phyloP scores from a whole-genome alignment of 371 early-diverging fungal species.

The Lichtheimia ornata region DNA sequence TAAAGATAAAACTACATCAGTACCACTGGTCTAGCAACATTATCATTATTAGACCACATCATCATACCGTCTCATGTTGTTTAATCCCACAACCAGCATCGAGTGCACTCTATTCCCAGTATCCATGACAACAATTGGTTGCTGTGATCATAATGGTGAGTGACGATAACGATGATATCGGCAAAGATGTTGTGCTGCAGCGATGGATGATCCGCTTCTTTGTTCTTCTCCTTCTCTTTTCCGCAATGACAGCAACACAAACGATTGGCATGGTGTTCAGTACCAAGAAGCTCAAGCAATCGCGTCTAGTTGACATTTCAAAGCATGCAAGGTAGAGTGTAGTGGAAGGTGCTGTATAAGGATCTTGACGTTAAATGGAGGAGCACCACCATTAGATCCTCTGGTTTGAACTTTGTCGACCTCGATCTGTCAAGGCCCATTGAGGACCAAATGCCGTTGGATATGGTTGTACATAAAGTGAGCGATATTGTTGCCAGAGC shows the following conservation, averaged over 20 bases:
- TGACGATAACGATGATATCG: too few relatives aligned
- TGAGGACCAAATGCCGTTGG: slow-evolving; percentile 34
- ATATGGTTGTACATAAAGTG: slow-evolving; percentile 52
- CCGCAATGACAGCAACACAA: slow-evolving; percentile 15
- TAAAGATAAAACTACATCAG: too few relatives aligned
- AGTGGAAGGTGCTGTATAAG: not conserved
- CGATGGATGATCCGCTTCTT: too few relatives aligned
- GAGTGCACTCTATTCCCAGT: too few relatives aligned
- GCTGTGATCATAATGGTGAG: too few relatives aligned
- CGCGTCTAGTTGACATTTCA: slow-evolving; percentile 41
- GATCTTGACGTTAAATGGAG: too few relatives aligned
- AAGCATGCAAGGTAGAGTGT: slow-evolving; percentile 39
- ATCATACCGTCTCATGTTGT: too few relatives aligned
- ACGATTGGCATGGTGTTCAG: slow-evolving; percentile 46
- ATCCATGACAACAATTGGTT: too few relatives aligned
- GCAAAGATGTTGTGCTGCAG: too few relatives aligned
- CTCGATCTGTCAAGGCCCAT: slow-evolving; percentile 42
- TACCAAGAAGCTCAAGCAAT: slow-evolving; percentile 38
- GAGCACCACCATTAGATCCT: slow-evolving; percentile 24
- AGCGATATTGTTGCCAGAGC: slow-evolving; percentile 40
- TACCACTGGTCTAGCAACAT: too few relatives aligned
- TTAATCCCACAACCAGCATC: too few relatives aligned
- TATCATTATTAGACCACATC: too few relatives aligned
- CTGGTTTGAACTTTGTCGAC: slow-evolving; percentile 32
- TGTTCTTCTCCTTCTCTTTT: not conserved